Evolutionary conservation across 2,329 filamentous ascomycete species (phyloP), one percentile per base, ranked within the genome.

Genomic region (Colletotrichum limetticola): DNA sequence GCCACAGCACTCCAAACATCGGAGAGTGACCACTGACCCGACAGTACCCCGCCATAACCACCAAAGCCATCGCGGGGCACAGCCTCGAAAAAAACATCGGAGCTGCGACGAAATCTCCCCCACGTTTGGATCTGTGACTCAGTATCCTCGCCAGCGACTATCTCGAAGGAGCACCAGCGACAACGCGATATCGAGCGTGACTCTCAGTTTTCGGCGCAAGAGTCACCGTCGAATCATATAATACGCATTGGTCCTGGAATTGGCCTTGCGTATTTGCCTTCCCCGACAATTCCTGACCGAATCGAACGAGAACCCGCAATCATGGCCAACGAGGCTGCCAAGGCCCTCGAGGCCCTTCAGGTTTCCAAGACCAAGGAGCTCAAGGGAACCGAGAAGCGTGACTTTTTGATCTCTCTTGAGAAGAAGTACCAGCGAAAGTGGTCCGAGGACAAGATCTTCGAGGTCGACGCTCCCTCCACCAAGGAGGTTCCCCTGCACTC

Each of bases 391-490:
- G 94, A 97, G 79, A 97, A 97, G 85, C 89, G 95, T 82, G 95
- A 97, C 80, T 90, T 92, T 63, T 87, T 97, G 76, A 92, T 97
- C 78, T 91, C 91, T 37, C 90, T 93, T 79, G 96, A 98, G 86
- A 97, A 97, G 86, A 95, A 95, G 81, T 98, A 97, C 85, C 96
- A 98, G 85, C 86, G 92, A 80, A 88, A 92, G 89, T 97, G 95
- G 95, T 90, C 92, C 79, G 87, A 94, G 72, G 87, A 91, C 77
- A 89, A 89, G 75, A 86, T 98, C 77, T 99, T 98, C 89, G 89
- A 98, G 83, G 89, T 92, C 78, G 87, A 98, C 83, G 95, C 97
- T 28, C 97, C 97, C 42, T 91, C 93, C 24, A 91, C 91, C 65
- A 85, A 89, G 75, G 95, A 98, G 77, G 90, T 95, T 75, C 93